These are phyloP conservation scores for Ceratobasidium sp. DNA, from an alignment of 1,284 basidiomycete species.

Conservation along the genomic window DNA sequence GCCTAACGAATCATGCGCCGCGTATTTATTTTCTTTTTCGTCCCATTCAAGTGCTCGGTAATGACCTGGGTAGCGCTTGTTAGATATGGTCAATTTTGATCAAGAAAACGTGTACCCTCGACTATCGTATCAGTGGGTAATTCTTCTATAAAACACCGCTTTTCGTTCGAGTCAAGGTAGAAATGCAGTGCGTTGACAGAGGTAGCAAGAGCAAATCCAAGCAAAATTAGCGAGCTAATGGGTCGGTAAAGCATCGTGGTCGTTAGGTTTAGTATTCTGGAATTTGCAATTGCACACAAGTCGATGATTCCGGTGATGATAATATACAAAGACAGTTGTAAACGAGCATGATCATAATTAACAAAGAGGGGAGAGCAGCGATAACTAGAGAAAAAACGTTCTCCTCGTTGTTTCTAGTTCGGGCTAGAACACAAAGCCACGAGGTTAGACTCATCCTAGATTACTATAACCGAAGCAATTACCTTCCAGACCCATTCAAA, in stretches of 20 bases:
- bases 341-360: neutral
- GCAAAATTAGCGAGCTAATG: constrained; percentile 8
- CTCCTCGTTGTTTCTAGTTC: constrained; percentile 75
- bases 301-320: neutral
- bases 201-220: constrained; percentile 7
- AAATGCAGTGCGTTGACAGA: constrained; percentile 72
- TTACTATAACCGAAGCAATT: constrained; percentile 46
- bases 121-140: constrained; percentile 96
- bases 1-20: constrained; percentile 76
- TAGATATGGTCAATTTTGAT: neutral
- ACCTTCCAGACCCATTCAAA: constrained; percentile 81
- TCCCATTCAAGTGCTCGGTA: constrained; percentile 92
- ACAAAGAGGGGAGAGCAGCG: neutral
- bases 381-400: constrained; percentile 73
- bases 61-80: constrained; percentile 64
- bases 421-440: constrained; percentile 62
- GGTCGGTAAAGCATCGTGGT: constrained; percentile 20
- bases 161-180: constrained; percentile 90
- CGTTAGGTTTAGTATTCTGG: neutral
- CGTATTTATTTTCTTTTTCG: constrained; percentile 71
- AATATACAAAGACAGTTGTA: neutral
- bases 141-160: constrained; percentile 95
- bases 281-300: constrained; percentile 22
- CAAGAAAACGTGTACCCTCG: constrained; percentile 67
- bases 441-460: no score